Evolutionary conservation across 2,329 filamentous ascomycete genomes (phyloP), one percentile per base, ranked within the genome.

Genomic region (Nigrospora sphaerica): DNA sequence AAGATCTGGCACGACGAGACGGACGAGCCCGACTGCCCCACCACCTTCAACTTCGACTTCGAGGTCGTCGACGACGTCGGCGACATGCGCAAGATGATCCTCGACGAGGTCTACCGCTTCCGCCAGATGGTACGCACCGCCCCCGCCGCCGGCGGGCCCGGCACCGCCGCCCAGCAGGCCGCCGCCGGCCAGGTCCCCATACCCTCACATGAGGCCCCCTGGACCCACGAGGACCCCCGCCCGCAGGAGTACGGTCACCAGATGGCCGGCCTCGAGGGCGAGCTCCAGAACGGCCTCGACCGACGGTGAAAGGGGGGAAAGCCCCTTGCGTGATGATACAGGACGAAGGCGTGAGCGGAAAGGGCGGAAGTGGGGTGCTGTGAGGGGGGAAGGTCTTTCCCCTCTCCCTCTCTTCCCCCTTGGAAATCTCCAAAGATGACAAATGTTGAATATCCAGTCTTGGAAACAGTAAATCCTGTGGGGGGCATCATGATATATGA

Each of bases 1-100:
- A 82, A 92, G 62, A 96, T 98, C 72, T 97, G 93, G 93, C 93
- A 98, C 72, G 93, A 98, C 59, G 88, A 91, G 44, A 91, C 87
- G 4, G 93, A 98, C 69, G 93, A 98, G 73, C 93, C 93, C 17
- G 81, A 85, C 54, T 97, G 92, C 72, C 91, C 91, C 0, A 88
- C 86, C 14, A 91, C 89, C 16, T 98, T 98, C 70, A 91, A 98
- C 74, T 98, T 98, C 73, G 86, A 92, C 65, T 98, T 98, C 62
- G 93, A 98, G 67, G 84, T 95, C n/a, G 82, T 96, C 35, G 92
- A 98, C 45, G 93, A 97, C 39, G 90, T 98, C 17, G 78, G 76
- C 18, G 88, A 96, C 57, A 97, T 98, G 91, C 88, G 93, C 64
- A 84, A 85, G 68, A 95, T 96, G 88, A 98, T 98, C 54, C 75